Evolutionary conservation across 768 basidiomycete genomes (phyloP).

Genomic region (Suillus fuscotomentosus): DNA sequence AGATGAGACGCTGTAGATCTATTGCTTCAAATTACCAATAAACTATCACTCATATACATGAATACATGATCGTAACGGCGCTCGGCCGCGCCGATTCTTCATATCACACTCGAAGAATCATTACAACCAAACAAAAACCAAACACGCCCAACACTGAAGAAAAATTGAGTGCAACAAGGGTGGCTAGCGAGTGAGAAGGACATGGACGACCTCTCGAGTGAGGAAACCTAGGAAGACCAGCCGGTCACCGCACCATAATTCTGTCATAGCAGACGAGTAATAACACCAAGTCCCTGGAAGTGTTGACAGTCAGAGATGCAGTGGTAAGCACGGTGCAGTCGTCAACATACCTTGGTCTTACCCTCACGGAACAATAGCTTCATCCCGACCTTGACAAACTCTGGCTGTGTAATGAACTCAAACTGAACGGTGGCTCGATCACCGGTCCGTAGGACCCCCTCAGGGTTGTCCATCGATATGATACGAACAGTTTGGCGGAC

Average conservation of each 20-base stretch:
- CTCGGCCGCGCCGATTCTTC: too few relatives aligned
- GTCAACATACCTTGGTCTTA: conserved; percentile 76
- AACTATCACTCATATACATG: neutral
- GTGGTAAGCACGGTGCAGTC: neutral
- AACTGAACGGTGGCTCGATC: conserved; percentile 94
- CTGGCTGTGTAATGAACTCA: conserved; percentile 90
- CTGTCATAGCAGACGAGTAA: conserved; percentile 60
- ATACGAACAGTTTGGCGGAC: conserved; percentile 91
- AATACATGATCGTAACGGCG: too few relatives aligned
- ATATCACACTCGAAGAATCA: too few relatives aligned
- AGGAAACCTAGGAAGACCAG: neutral
- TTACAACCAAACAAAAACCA: neutral
- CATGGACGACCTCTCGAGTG: neutral
- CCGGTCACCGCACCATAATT: neutral
- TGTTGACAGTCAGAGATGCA: conserved; percentile 8
- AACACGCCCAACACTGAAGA: neutral
- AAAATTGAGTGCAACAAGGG: neutral
- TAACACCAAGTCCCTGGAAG: conserved; percentile 70
- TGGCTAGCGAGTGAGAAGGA: neutral
- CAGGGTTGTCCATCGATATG: conserved; percentile 86
- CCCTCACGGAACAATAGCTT: conserved; percentile 93
- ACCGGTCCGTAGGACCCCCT: conserved; percentile 87
- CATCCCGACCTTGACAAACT: conserved; percentile 92
- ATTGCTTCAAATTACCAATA: neutral
- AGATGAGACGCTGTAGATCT: neutral